Evolutionary conservation across 1,284 basidiomycete genomes (phyloP).

Genomic region (Stygiomarasmius scandens): DNA sequence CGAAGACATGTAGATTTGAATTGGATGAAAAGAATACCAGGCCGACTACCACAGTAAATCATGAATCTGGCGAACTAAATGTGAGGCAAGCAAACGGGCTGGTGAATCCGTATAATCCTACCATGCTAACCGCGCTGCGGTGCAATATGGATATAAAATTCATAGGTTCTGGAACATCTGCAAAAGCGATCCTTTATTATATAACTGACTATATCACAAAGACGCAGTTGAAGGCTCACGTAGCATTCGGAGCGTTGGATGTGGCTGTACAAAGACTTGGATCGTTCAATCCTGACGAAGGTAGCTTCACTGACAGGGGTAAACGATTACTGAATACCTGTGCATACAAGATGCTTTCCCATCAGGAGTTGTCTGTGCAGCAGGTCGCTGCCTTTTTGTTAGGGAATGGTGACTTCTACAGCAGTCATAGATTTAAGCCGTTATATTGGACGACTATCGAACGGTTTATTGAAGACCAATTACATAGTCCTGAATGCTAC

Average conservation of each 20-base stretch:
- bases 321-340: slow-evolving; percentile 39
- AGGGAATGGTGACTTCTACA: slow-evolving; percentile 39
- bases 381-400: slow-evolving; percentile 38
- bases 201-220: slow-evolving; percentile 49
- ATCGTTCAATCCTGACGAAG: slow-evolving; percentile 18
- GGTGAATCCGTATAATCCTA: slow-evolving; percentile 43
- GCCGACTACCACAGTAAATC: slow-evolving; percentile 25
- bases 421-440: slow-evolving; percentile 34
- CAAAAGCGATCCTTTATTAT: slow-evolving; percentile 43
- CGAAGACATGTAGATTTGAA: slow-evolving; percentile 34
- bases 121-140: slow-evolving; percentile 32
- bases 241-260: slow-evolving; percentile 37
- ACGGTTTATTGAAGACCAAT: slow-evolving; percentile 17
- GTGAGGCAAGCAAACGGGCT: slow-evolving; percentile 32
- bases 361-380: slow-evolving; percentile 43
- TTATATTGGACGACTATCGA: slow-evolving; percentile 39
- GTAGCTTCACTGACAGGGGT: slow-evolving; percentile 20
- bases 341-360: slow-evolving; percentile 36
- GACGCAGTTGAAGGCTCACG: slow-evolving; percentile 36
- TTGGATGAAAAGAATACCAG: slow-evolving; percentile 21
- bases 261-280: slow-evolving; percentile 33
- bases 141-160: slow-evolving; percentile 49
- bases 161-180: slow-evolving; percentile 38
- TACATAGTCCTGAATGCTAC: no score
- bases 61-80: slow-evolving; percentile 30